These are phyloP conservation scores for Candida pseudofarinosa DNA, from an alignment of 805 yeast species.

Conservation along the genomic window DNA sequence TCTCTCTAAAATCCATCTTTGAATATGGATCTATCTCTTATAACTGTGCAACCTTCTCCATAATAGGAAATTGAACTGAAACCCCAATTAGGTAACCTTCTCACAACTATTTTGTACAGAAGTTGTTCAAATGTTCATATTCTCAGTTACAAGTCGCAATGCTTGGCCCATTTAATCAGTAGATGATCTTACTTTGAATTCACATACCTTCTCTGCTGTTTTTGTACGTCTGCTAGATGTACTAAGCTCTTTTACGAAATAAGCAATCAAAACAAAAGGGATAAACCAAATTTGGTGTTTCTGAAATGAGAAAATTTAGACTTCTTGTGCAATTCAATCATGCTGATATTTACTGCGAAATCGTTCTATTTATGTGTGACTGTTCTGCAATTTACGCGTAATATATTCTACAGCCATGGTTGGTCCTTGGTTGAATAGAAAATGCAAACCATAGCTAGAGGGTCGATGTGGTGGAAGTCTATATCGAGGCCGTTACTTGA, in stretches of 20 bases:
- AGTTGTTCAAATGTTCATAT: neutral
- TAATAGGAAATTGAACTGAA: constrained; percentile 19
- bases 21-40: constrained; percentile 1
- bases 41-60: constrained; percentile 23
- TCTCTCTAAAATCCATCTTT: neutral
- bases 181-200: neutral
- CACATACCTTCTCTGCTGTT: neutral
- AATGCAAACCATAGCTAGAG: too few species aligned
- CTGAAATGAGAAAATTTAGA: constrained; percentile 6
- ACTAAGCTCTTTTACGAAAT: constrained; percentile 3
- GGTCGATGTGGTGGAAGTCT: too few species aligned
- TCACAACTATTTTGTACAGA: neutral
- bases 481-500: too few species aligned
- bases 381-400: neutral
- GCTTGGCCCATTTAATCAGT: neutral
- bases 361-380: neutral
- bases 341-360: constrained; percentile 5
- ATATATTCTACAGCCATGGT: neutral
- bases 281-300: constrained; percentile 10
- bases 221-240: neutral
- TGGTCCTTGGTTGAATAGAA: too few species aligned
- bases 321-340: neutral
- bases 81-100: constrained; percentile 23
- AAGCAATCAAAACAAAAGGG: constrained; percentile 11
- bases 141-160: neutral